These are phyloP conservation scores for Aureobasidium uvarum DNA, from an alignment of 2,329 filamentous ascomycete genomes.

Conservation along the genomic window DNA sequence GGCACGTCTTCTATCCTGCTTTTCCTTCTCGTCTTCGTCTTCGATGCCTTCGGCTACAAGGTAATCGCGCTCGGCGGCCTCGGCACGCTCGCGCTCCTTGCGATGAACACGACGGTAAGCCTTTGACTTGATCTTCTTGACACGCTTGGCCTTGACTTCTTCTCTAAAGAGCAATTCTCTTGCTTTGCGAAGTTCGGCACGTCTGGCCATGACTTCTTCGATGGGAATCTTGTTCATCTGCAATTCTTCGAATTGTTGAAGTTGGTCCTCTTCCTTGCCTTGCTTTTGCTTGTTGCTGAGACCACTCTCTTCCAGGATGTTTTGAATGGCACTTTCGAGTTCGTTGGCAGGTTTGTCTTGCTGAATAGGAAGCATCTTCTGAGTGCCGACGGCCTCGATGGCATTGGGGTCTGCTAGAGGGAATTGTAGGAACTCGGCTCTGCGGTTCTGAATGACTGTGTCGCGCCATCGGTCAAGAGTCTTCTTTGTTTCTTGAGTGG, in stretches of 20 bases:
- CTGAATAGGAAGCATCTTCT: conserved; percentile 60
- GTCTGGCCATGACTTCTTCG: conserved; percentile 69
- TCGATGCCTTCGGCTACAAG: conserved; percentile 59
- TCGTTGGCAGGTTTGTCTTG: conserved; percentile 68
- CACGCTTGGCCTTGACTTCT: conserved; percentile 80
- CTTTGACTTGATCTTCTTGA: conserved; percentile 99
- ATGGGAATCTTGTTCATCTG: conserved; percentile 70
- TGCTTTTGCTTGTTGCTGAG: conserved; percentile 60
- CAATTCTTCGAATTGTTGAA: conserved; percentile 67
- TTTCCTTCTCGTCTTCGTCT: conserved; percentile 64
- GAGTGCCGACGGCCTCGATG: conserved; percentile 58
- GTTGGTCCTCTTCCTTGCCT: conserved; percentile 55
- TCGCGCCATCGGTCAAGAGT: conserved; percentile 89
- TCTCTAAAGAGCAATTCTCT: conserved; percentile 86
- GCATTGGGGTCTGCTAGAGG: conserved; percentile 73
- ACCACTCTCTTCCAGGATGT: conserved; percentile 87
- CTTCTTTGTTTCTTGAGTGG: conserved; percentile 88
- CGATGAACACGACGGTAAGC: conserved; percentile 89
- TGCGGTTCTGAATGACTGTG: conserved; percentile 89
- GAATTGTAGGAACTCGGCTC: conserved; percentile 86
- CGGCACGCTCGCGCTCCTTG: conserved; percentile 65
- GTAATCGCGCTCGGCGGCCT: conserved; percentile 55
- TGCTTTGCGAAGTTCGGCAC: conserved; percentile 72
- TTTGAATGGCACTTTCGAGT: conserved; percentile 80
- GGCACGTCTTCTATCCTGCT: conserved; percentile 70